Percentiles rank a stretch among this genome's conserved stretches.
Evolutionary conservation across 2,329 filamentous ascomycete species (phyloP).

Genomic region (Pezicula neosporulosa): DNA sequence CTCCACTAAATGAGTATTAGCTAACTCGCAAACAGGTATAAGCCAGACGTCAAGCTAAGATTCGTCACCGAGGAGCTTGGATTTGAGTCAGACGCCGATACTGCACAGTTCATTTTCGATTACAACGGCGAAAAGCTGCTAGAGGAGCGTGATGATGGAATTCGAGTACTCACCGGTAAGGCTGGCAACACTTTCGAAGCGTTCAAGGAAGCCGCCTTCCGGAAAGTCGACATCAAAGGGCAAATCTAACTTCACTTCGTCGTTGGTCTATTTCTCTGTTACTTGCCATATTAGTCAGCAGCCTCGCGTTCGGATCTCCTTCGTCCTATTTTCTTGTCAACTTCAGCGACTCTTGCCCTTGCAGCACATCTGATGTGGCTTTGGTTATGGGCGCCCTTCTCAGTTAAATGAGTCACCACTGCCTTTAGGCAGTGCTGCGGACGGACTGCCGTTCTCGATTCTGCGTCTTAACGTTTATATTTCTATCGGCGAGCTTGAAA

Average conservation of each 20-base stretch:
- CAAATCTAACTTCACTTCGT: conserved; percentile 61
- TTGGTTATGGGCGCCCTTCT: not conserved
- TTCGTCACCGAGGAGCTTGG: conserved; percentile 95
- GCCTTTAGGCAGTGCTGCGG: not conserved
- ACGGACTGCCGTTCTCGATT: not conserved
- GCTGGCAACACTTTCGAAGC: conserved; percentile 69
- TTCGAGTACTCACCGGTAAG: conserved; percentile 72
- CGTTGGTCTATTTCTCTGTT: not conserved
- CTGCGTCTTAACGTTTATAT: not conserved
- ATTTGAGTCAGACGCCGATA: conserved; percentile 89
- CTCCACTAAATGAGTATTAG: conserved; percentile 6
- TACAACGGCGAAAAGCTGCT: conserved; percentile 73
- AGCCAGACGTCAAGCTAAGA: conserved; percentile 81
- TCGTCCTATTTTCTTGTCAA: conserved; percentile 2
- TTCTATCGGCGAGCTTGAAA: not conserved
- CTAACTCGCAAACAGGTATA: conserved; percentile 70
- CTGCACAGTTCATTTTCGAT: conserved; percentile 85
- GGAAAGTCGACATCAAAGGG: conserved; percentile 92
- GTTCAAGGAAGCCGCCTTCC: conserved; percentile 22
- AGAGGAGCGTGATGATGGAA: conserved; percentile 70
- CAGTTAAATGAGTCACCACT: not conserved
- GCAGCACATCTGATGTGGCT: not conserved
- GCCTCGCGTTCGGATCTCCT: not conserved
- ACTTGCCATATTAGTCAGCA: conserved; percentile 1
- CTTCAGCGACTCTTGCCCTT: not conserved